These are phyloP conservation scores for Mortierella polycephala DNA, from an alignment of 371 early-diverging fungal species.

Conservation along the genomic window DNA sequence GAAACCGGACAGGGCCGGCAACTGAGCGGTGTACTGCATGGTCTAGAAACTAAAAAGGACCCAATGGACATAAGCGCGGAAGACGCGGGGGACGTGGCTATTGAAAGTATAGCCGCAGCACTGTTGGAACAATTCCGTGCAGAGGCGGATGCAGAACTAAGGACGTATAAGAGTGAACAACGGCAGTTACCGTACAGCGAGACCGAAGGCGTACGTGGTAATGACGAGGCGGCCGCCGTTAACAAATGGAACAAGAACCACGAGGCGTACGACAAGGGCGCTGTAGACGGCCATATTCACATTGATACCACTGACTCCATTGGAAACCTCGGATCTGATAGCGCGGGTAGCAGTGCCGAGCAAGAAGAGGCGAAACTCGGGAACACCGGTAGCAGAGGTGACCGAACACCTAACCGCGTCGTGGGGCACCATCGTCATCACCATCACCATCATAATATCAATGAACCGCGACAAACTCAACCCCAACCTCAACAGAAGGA, in stretches of 20 bases:
- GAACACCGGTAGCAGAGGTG: conserved; percentile 1
- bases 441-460: conserved; percentile 22
- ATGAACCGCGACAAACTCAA: background rate
- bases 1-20: too few relatives aligned
- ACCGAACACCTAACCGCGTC: conserved; percentile 1
- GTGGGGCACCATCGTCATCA: conserved; percentile 19
- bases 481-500: background rate
- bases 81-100: too few relatives aligned
- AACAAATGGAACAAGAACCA: conserved; percentile 43
- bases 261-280: conserved; percentile 8
- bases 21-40: too few relatives aligned
- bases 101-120: background rate
- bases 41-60: too few relatives aligned
- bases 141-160: background rate
- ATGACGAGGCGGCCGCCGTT: background rate
- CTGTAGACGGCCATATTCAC: background rate
- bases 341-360: too few relatives aligned
- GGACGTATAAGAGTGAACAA: background rate
- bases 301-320: background rate
- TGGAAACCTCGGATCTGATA: background rate
- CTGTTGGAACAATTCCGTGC: conserved; percentile 7
- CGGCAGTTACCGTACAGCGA: background rate
- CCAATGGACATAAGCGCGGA: too few relatives aligned
- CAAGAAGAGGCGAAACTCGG: background rate
- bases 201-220: background rate